Conservation (phyloP, 352 stramenopile genomes). For the Phytophthora pisi region DNA sequence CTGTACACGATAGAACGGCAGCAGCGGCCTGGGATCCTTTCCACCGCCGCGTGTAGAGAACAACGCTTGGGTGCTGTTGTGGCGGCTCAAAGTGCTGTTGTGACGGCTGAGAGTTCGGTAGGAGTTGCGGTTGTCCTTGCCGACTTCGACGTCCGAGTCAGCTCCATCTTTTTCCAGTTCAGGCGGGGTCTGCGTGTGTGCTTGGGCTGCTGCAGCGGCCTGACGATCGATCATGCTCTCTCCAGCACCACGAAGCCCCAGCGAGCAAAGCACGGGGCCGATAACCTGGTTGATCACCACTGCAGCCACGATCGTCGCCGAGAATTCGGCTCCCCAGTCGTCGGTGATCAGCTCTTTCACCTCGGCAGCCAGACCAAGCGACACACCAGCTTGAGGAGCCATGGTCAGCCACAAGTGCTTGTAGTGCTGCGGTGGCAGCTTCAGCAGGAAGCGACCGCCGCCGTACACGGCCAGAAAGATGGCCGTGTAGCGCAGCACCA, state of each 20-base stretch:
- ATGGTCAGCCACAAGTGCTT: constrained; percentile 76
- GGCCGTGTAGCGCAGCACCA: constrained; percentile 58
- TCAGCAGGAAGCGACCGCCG: constrained; percentile 59
- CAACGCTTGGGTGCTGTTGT: constrained; percentile 21
- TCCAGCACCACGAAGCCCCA: constrained; percentile 53
- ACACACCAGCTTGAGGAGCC: constrained; percentile 68
- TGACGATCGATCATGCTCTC: constrained; percentile 47
- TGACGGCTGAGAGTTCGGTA: constrained; percentile 4
- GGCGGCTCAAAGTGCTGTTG: constrained; percentile 6
- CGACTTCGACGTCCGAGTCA: constrained; percentile 18
- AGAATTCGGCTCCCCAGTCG: constrained; percentile 59
- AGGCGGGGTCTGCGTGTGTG: background rate
- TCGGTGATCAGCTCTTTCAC: constrained; percentile 63
- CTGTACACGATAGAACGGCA: constrained; percentile 51
- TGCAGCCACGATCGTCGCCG: constrained; percentile 66
- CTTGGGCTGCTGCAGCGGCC: constrained; percentile 19
- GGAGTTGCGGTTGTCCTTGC: constrained; percentile 13
- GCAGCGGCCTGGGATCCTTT: constrained; percentile 46
- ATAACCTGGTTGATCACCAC: constrained; percentile 75
- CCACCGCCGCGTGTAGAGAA: constrained; percentile 22
- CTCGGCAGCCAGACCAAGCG: constrained; percentile 63
- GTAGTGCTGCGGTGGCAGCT: constrained; percentile 62
- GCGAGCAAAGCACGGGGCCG: constrained; percentile 58
- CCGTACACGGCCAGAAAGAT: constrained; percentile 66
- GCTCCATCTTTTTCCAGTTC: constrained; percentile 10